Percentiles rank a stretch among this genome's conserved stretches.
These are phyloP conservation scores for Solanum appendiculatum DNA, from an alignment of 257 asterid species.

Conservation along the genomic window DNA sequence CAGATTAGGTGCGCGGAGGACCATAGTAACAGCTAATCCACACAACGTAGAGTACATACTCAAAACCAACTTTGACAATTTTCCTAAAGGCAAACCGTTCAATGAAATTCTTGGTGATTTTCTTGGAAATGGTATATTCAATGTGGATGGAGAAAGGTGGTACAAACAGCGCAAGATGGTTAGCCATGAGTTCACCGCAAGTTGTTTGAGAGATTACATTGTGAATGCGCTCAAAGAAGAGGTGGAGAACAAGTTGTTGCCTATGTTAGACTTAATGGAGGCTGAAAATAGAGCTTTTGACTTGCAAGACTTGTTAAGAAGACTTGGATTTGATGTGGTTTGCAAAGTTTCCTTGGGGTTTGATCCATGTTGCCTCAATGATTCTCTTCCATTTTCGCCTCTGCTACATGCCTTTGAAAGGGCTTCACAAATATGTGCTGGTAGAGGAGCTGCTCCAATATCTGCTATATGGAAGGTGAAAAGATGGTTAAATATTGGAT, in stretches of 20 bases:
- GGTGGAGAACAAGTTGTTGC: constrained; percentile 39
- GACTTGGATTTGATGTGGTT: constrained; percentile 45
- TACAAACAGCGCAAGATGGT: constrained; percentile 38
- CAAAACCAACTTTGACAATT: constrained; percentile 38
- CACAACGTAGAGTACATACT: constrained; percentile 44
- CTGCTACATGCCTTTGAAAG: constrained; percentile 40
- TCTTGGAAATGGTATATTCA: constrained; percentile 51
- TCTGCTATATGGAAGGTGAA: constrained; percentile 39
- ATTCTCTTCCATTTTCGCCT: constrained; percentile 13
- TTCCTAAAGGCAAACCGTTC: constrained; percentile 49
- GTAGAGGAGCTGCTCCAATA: constrained; percentile 40
- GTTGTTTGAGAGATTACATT: constrained; percentile 17
- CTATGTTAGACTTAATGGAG: constrained; percentile 31
- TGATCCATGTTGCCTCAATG: constrained; percentile 29
- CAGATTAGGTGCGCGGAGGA: constrained; percentile 42
- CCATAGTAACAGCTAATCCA: constrained; percentile 55
- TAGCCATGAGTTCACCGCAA: constrained; percentile 26
- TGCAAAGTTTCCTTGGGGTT: constrained; percentile 46
- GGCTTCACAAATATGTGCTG: constrained; percentile 54
- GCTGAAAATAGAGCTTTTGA: constrained; percentile 18
- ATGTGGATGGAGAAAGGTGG: constrained; percentile 55
- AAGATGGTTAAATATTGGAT: constrained; percentile 29
- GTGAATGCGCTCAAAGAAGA: constrained; percentile 14
- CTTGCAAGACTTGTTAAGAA: constrained; percentile 52
- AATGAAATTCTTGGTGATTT: constrained; percentile 44